phyloP scores from a whole-genome alignment of 1,284 basidiomycete genomes.

The Coniferiporia sulphurascens region DNA sequence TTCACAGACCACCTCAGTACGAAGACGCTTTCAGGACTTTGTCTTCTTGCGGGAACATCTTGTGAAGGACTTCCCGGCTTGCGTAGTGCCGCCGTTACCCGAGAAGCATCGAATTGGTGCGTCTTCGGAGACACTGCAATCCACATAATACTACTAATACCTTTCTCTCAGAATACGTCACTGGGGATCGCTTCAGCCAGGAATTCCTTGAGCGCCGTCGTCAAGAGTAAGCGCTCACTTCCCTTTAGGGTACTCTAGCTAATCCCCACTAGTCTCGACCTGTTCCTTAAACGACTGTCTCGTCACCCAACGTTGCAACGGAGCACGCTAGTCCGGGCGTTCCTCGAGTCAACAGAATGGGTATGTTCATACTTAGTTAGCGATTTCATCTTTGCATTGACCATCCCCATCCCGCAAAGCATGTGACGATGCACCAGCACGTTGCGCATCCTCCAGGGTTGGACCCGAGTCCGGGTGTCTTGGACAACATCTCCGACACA shows the following conservation, averaged over 20 bases:
- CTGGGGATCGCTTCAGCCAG: conserved; percentile 92
- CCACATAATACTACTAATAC: not conserved
- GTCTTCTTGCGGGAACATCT: conserved; percentile 90
- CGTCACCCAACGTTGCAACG: conserved; percentile 95
- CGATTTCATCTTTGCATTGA: conserved; percentile 12
- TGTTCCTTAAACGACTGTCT: conserved; percentile 86
- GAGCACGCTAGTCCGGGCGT: conserved; percentile 83
- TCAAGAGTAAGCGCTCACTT: conserved; percentile 63
- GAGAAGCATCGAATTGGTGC: conserved; percentile 94
- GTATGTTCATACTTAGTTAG: conserved; percentile 40
- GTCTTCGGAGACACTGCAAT: conserved; percentile 27
- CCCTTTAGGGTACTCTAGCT: conserved; percentile 9
- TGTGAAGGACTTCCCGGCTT: conserved; percentile 90
- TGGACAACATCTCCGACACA: conserved; percentile 94
- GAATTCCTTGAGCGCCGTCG: conserved; percentile 95
- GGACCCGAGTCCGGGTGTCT: conserved; percentile 74
- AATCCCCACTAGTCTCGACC: conserved; percentile 64
- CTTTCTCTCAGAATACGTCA: conserved; percentile 82
- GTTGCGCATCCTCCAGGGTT: conserved; percentile 84
- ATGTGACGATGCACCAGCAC: conserved; percentile 94
- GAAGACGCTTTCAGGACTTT: conserved; percentile 96
- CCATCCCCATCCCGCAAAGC: conserved; percentile 40
- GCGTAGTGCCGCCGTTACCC: conserved; percentile 92
- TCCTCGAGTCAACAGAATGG: conserved; percentile 98
- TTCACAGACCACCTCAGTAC: conserved; percentile 62